Percentiles rank a stretch among this genome's conserved stretches.
phyloP scores from a whole-genome alignment of 495 filamentous ascomycete genomes.

The Penicillium manginii region DNA sequence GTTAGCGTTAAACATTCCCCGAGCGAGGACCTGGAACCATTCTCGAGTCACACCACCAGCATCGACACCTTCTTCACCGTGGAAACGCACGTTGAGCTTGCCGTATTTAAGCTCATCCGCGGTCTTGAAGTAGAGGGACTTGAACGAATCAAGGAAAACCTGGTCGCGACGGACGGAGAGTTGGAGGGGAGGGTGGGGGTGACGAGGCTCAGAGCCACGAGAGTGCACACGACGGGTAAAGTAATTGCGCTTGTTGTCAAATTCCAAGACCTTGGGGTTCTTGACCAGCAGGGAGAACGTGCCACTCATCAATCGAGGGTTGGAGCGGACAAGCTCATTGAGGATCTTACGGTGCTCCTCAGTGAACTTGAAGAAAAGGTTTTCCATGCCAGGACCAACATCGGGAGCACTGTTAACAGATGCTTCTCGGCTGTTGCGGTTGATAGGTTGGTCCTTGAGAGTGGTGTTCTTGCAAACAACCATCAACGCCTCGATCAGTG shows the following conservation, averaged over 20 bases:
- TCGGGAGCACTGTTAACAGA: conserved; percentile 79
- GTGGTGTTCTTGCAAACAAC: conserved; percentile 98
- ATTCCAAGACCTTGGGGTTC: conserved; percentile 98
- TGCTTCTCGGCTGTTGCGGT: conserved; percentile 67
- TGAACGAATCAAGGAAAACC: conserved; percentile 98
- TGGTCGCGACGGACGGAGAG: conserved; percentile 89
- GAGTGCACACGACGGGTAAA: conserved; percentile 92
- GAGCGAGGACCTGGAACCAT: conserved; percentile 97
- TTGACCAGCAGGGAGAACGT: conserved; percentile 95
- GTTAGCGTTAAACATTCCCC: conserved; percentile 99
- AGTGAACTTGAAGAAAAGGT: conserved; percentile 96
- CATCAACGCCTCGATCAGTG: conserved; percentile 95
- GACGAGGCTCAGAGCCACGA: conserved; percentile 65
- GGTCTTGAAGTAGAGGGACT: conserved; percentile 90
- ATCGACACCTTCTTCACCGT: conserved; percentile 96
- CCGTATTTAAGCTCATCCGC: conserved; percentile 97
- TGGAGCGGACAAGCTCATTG: conserved; percentile 95
- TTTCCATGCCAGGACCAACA: conserved; percentile 70
- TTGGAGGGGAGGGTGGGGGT: conserved; percentile 77
- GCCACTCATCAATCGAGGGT: conserved; percentile 96
- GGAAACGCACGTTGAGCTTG: conserved; percentile 96
- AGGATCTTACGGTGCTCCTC: conserved; percentile 98
- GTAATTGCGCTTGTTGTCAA: conserved; percentile 99
- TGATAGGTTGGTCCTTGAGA: conserved; percentile 66
- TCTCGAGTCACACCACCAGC: conserved; percentile 97